A percentile compares a stretch with the other conserved stretches of the same genome.
These are phyloP conservation scores for Eucalyptus tenuipes DNA, from an alignment of 345 rosid species.

Conservation along the genomic window DNA sequence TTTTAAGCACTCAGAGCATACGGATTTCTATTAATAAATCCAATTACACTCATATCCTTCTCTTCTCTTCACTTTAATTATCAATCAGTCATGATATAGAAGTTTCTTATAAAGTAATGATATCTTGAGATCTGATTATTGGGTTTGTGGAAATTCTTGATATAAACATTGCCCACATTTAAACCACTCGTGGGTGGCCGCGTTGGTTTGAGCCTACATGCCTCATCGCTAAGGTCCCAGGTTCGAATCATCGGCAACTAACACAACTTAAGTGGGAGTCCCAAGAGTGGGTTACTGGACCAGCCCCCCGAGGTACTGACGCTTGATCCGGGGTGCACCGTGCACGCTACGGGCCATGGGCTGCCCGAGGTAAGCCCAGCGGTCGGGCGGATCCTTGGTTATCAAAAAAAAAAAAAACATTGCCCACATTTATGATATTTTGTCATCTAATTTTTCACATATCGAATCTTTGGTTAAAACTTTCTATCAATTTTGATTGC, in stretches of 20 bases:
- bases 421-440: background rate
- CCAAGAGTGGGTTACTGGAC: no score
- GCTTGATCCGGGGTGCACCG: no score
- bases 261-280: no score
- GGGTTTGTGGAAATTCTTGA: background rate
- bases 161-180: background rate
- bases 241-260: no score
- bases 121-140: background rate
- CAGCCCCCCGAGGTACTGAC: no score
- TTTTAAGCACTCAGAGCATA: background rate
- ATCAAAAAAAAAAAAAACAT: no score
- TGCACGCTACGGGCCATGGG: no score
- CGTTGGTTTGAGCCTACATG: no score
- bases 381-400: no score
- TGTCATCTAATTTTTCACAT: background rate
- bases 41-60: background rate
- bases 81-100: background rate
- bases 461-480: background rate
- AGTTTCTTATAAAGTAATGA: background rate
- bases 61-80: background rate
- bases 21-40: background rate
- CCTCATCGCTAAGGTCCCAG: no score
- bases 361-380: no score
- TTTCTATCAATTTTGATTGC: background rate
- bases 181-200: no score